A percentile compares a stretch with the other conserved stretches of the same genome.
These are phyloP conservation scores for Kuraishia capsulata DNA, from an alignment of 805 yeast species.

Conservation along the genomic window DNA sequence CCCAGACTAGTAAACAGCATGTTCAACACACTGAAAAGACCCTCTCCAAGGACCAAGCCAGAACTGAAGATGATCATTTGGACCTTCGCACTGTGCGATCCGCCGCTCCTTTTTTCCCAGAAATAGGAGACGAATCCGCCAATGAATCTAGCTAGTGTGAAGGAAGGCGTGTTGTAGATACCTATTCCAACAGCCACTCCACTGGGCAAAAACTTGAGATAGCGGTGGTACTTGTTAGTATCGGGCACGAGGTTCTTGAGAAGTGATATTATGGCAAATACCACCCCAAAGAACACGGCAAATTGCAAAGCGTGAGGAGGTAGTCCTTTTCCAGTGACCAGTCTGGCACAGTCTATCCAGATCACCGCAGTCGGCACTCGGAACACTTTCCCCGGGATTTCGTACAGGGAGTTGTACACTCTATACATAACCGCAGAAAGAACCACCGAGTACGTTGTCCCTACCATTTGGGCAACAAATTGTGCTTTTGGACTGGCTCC, in stretches of 20 bases:
- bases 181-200: slow-evolving; percentile 98
- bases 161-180: slow-evolving; percentile 86
- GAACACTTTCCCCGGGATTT: slow-evolving; percentile 73
- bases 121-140: slow-evolving; percentile 69
- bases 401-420: slow-evolving; percentile 73
- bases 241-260: slow-evolving; percentile 47
- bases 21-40: slow-evolving; percentile 73
- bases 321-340: slow-evolving; percentile 84
- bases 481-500: slow-evolving; percentile 94
- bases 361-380: slow-evolving; percentile 92
- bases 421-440: slow-evolving; percentile 77
- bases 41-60: slow-evolving; percentile 92
- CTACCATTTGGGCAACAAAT: slow-evolving; percentile 81
- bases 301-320: slow-evolving; percentile 69
- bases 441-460: slow-evolving; percentile 76
- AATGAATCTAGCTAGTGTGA: slow-evolving; percentile 84
- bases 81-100: slow-evolving; percentile 42
- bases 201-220: slow-evolving; percentile 62
- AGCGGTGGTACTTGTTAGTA: slow-evolving; percentile 25
- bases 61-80: slow-evolving; percentile 81
- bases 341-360: slow-evolving; percentile 93
- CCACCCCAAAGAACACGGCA: slow-evolving; percentile 50
- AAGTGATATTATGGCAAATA: slow-evolving; percentile 64
- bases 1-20: slow-evolving; percentile 68
- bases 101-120: slow-evolving; percentile 35